Evolutionary conservation across 176 grass and related monocot genomes (phyloP), one percentile per base, ranked within the genome.

Genomic region (Puya raimondii): DNA sequence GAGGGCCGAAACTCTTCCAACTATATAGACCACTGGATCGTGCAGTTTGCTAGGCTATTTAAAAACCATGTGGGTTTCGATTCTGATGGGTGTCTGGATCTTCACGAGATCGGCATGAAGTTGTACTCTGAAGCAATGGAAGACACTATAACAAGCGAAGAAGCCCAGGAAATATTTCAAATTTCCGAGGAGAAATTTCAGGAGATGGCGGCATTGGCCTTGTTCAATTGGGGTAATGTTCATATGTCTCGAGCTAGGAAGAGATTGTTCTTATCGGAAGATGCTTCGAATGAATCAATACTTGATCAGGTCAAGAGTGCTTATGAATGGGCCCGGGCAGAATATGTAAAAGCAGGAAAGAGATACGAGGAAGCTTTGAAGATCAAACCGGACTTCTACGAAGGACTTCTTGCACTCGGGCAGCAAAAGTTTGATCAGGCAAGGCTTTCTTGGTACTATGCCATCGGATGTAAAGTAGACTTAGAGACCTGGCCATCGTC

Each of bases 181-280:
- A 69, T 88, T 1, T 86, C 79, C 9, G 85, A 97, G 71, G 70
- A 66, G 2, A 97, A 92, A 26, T 97, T 97, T 83, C 89, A 97
- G 78, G 84, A 92, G 65, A 88, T 92, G 89, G 82, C 79, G 14
- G 93, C 93, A 23, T 29, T 97, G 23, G 86, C 84, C 12, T 54
- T 90, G 67, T 97, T 90, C 33, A 97, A 97, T 5, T 97, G 86
- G 89, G 93, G 93, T 33, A 92, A 97, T 50, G 71, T 97, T 25
- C 86, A 90, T 65, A 83, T 92, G 86, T 90, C 89, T 61, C 81
- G 81, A 49, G 93, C 93, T 51, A 85, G 85, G 67, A 97, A 92
- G 69, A 67, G 79, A 16, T 69, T 97, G 12, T 49, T 69, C 58
- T 69, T 97, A 66, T 53, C 89, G 48, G 84, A 87, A 64, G 86